A percentile compares a stretch with the other conserved stretches of the same genome.
Conservation (phyloP, 2,329 filamentous ascomycete genomes). For the Aspergillus oerlinghausenensis region DNA sequence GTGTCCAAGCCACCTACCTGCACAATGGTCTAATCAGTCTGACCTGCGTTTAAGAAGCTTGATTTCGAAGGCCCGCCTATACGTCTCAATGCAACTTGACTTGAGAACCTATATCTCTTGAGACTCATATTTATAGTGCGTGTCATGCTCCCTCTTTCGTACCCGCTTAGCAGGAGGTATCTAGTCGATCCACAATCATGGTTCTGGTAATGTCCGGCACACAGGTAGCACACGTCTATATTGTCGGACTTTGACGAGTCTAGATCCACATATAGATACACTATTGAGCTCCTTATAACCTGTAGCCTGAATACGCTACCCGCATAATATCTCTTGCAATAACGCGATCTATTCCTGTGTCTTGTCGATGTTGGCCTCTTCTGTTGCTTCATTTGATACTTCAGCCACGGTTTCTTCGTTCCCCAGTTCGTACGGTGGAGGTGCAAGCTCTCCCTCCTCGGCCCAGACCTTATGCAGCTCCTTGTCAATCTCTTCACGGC, state of each 20-base stretch:
- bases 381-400: constrained; percentile 1
- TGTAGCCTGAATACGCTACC: neutral
- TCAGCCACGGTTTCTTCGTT: constrained; percentile 12
- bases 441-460: constrained; percentile 38
- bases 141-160: too few relatives aligned
- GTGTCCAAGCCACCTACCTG: too few relatives aligned
- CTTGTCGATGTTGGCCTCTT: neutral
- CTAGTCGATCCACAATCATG: too few relatives aligned
- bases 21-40: too few relatives aligned
- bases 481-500: constrained; percentile 73
- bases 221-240: neutral
- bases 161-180: too few relatives aligned
- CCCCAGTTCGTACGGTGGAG: constrained; percentile 30
- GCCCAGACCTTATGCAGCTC: constrained; percentile 68
- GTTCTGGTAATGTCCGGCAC: neutral
- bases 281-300: neutral
- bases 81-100: too few relatives aligned
- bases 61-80: too few relatives aligned
- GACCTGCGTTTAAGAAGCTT: too few relatives aligned
- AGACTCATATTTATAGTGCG: too few relatives aligned
- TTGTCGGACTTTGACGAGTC: neutral
- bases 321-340: neutral
- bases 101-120: too few relatives aligned
- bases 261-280: neutral
- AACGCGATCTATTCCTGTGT: neutral